Percentiles rank a stretch among this genome's conserved stretches.
Conservation (phyloP, 345 rosid species). For the Syzygium jambos region DNA sequence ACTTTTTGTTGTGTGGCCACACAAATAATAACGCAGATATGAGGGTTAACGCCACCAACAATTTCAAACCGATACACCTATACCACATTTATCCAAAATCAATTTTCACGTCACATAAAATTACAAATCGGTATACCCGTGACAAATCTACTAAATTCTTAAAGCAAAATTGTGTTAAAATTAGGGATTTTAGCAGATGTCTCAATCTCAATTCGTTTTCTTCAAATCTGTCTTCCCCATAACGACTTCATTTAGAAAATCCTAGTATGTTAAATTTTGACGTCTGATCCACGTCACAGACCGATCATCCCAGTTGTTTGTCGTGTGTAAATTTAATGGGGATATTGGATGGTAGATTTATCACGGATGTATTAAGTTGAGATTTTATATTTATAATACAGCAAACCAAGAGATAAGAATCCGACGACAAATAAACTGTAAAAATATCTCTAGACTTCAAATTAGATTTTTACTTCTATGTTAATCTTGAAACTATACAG, state of each 20-base stretch:
- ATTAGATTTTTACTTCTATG: neutral
- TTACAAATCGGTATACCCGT: too few species aligned
- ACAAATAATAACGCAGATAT: neutral
- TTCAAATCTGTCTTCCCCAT: accelerated
- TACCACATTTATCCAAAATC: neutral
- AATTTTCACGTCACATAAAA: neutral
- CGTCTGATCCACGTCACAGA: accelerated
- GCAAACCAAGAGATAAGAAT: neutral
- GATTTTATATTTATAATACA: neutral
- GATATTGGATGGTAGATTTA: neutral
- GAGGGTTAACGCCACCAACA: neutral
- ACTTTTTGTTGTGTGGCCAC: neutral
- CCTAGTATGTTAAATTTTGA: neutral
- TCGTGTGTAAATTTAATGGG: neutral
- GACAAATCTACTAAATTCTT: neutral
- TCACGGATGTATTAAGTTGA: neutral
- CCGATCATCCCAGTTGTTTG: neutral
- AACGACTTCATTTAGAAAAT: neutral
- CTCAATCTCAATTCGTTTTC: neutral
- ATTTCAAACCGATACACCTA: accelerated
- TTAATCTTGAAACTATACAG: neutral
- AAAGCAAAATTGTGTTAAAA: neutral
- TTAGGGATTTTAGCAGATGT: neutral
- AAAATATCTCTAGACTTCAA: neutral
- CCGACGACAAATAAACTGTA: neutral